Conservation (phyloP, 208 protist genomes). For the Trypanosoma vivax region DNA sequence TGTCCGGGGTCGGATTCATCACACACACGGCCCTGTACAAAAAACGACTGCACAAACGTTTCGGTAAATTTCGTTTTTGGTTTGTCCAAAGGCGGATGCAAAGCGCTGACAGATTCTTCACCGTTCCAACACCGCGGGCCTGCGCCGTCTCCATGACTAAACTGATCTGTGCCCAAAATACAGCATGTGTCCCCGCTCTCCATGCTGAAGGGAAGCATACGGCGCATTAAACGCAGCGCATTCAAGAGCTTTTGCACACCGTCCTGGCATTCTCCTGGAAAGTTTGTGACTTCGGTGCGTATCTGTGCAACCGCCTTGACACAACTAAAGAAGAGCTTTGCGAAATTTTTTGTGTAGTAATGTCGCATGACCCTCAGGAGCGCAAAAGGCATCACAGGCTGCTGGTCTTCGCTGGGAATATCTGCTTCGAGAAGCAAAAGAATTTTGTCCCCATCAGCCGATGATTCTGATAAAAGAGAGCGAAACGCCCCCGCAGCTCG, state of each 20-base stretch:
- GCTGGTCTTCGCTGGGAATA: conserved; percentile 41
- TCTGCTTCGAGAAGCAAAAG: conserved; percentile 26
- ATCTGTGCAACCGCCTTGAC: conserved; percentile 48
- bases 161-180: no score
- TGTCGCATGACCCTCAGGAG: conserved; percentile 66
- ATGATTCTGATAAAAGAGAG: conserved; percentile 22
- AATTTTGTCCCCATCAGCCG: conserved; percentile 20
- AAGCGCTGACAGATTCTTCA: no score
- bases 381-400: conserved; percentile 38
- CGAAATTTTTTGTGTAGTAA: conserved; percentile 75
- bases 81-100: neutral
- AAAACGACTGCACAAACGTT: conserved; percentile 71
- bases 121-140: no score
- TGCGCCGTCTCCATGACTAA: no score
- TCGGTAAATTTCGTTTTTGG: conserved; percentile 36
- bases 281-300: conserved; percentile 6
- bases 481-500: conserved; percentile 40
- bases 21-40: conserved; percentile 57
- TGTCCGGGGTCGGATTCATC: conserved; percentile 42
- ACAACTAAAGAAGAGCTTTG: conserved; percentile 55
- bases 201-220: conserved; percentile 60
- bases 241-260: conserved; percentile 26
- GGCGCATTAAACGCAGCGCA: conserved; percentile 52
- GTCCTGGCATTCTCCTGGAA: neutral
- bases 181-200: conserved; percentile 54